phyloP scores from a whole-genome alignment of 208 protist species.

The Leishmania tropica region DNA sequence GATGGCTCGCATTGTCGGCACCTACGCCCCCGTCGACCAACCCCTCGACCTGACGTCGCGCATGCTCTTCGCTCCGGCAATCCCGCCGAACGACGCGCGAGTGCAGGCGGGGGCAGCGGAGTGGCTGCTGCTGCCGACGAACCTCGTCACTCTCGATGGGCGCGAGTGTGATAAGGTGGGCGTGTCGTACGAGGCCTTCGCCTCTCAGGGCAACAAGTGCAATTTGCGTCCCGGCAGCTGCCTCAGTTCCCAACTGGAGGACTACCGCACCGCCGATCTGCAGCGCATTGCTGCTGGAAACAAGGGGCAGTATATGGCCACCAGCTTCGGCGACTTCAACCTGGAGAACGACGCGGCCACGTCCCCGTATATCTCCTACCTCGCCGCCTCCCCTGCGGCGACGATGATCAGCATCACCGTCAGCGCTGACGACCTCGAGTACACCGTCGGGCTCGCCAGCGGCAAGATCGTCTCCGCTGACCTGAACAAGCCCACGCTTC shows the following conservation, averaged over 20 bases:
- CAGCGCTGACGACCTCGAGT: constrained; percentile 76
- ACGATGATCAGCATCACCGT: constrained; percentile 76
- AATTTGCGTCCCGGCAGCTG: constrained; percentile 62
- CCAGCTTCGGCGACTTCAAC: constrained; percentile 54
- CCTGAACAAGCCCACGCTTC: constrained; percentile 40
- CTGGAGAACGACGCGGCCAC: constrained; percentile 16
- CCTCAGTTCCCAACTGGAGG: constrained; percentile 80
- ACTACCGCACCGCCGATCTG: constrained; percentile 66
- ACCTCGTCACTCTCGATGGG: constrained; percentile 71
- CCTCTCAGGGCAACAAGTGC: constrained; percentile 74
- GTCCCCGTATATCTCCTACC: constrained; percentile 67
- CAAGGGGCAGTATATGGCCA: constrained; percentile 62
- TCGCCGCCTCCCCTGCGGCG: constrained; percentile 35
- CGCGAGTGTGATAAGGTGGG: constrained; percentile 90
- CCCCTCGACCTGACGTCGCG: constrained; percentile 55
- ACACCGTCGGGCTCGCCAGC: constrained; percentile 62
- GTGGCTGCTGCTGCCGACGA: constrained; percentile 78
- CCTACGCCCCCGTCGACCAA: constrained; percentile 55
- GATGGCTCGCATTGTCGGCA: constrained; percentile 68
- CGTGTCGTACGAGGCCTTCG: constrained; percentile 89
- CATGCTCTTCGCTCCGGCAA: constrained; percentile 80
- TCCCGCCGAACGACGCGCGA: constrained; percentile 38
- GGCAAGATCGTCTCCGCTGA: constrained; percentile 55
- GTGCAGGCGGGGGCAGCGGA: constrained; percentile 57
- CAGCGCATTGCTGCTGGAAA: constrained; percentile 40